phyloP scores from a whole-genome alignment of 345 rosid genomes.

The Alliaria petiolata region DNA sequence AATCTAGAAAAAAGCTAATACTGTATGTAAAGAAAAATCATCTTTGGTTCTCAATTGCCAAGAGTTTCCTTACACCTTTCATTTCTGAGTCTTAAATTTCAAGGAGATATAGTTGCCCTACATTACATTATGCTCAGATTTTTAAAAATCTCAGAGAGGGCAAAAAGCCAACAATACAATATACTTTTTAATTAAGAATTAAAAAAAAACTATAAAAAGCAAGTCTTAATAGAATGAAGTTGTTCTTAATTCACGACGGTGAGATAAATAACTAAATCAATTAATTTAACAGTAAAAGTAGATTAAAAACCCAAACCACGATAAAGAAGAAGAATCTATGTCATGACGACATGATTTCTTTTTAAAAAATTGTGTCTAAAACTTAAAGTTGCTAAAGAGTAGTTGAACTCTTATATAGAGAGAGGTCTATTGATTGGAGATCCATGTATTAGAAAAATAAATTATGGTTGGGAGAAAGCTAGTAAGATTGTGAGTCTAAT shows the following conservation, averaged over 20 bases:
- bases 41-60: neutral
- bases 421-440: conserved; percentile 7
- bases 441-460: neutral
- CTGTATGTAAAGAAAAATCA: neutral
- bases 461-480: conserved; percentile 10
- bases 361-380: neutral
- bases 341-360: neutral
- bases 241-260: neutral
- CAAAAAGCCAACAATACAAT: too few relatives aligned
- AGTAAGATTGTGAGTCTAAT: conserved; percentile 2
- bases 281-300: neutral
- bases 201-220: neutral
- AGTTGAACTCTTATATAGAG: conserved; percentile 1
- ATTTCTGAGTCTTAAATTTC: too few relatives aligned
- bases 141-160: too few relatives aligned
- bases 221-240: neutral
- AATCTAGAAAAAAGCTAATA: neutral
- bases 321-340: neutral
- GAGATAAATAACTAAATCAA: neutral
- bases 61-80: too few relatives aligned
- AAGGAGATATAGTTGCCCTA: too few relatives aligned
- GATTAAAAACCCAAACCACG: neutral
- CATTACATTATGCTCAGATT: too few relatives aligned
- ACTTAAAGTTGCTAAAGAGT: conserved; percentile 14
- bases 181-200: neutral